Percentiles rank a stretch among this genome's conserved stretches.
phyloP scores from a whole-genome alignment of 2,329 filamentous ascomycete species.

The Claviceps capensis region DNA sequence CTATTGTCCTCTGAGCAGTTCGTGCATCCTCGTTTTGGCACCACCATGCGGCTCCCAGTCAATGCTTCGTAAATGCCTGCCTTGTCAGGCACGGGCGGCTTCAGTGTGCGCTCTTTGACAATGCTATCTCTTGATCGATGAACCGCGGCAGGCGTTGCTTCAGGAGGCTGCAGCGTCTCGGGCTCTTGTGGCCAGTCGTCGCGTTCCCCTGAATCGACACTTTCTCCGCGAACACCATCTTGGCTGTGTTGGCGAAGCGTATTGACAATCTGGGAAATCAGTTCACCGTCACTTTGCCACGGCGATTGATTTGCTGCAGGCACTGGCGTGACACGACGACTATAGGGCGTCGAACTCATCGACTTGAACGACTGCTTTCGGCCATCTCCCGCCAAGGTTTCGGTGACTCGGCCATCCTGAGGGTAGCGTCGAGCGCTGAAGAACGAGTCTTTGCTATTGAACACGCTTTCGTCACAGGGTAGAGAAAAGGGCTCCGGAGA shows the following conservation, averaged over 20 bases:
- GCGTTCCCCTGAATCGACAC: background rate
- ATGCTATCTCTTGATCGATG: slow-evolving; percentile 11
- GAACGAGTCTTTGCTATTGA: slow-evolving; percentile 13
- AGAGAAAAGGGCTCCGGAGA: slow-evolving; percentile 6
- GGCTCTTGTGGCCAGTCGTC: slow-evolving; percentile 7
- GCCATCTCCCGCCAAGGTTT: slow-evolving; percentile 1
- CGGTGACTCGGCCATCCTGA: slow-evolving; percentile 1
- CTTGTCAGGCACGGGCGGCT: slow-evolving; percentile 9
- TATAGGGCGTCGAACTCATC: slow-evolving; percentile 12
- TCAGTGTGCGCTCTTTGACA: slow-evolving; percentile 7
- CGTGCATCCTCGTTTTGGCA: slow-evolving; percentile 5
- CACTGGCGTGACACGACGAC: slow-evolving; percentile 14
- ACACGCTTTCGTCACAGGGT: slow-evolving; percentile 9
- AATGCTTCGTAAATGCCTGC: slow-evolving; percentile 14
- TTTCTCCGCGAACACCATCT: slow-evolving; percentile 10
- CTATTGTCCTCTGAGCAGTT: slow-evolving; percentile 20
- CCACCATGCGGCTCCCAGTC: slow-evolving; percentile 9
- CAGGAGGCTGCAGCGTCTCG: background rate
- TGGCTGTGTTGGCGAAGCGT: slow-evolving; percentile 16
- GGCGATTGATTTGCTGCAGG: slow-evolving; percentile 4
- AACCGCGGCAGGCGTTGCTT: too few species aligned
- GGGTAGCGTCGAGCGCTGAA: background rate
- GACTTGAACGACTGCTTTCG: slow-evolving; percentile 12
- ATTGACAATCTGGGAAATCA: slow-evolving; percentile 15
- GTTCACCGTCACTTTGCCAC: slow-evolving; percentile 5